Evolutionary conservation across 352 stramenopile species (phyloP).

Genomic region (Plasmopara viticola): DNA sequence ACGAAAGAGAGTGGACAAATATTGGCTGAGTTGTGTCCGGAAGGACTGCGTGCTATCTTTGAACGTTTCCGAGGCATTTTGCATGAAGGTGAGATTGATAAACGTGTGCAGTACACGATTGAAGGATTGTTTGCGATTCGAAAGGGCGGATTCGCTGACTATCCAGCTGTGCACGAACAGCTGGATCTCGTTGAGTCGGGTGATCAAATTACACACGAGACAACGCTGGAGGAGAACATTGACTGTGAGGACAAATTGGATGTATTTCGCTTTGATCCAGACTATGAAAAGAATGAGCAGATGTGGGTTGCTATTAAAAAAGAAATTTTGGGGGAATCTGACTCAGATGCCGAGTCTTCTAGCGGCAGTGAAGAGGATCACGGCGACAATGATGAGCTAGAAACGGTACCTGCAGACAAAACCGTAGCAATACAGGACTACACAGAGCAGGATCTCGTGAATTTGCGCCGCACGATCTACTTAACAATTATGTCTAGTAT

Average conservation of each 20-base stretch:
- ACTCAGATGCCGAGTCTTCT: constrained; percentile 66
- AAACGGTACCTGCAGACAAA: constrained; percentile 16
- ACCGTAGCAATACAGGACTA: constrained; percentile 91
- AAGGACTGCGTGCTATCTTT: constrained; percentile 94
- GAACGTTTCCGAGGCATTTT: constrained; percentile 96
- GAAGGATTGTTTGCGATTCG: constrained; percentile 95
- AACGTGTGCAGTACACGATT: constrained; percentile 98
- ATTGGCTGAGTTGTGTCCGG: constrained; percentile 72
- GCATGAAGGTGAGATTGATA: constrained; percentile 96
- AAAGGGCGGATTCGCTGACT: constrained; percentile 93
- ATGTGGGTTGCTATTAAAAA: constrained; percentile 95
- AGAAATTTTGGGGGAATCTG: constrained; percentile 94
- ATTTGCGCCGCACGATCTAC: constrained; percentile 98
- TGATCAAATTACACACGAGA: constrained; percentile 98
- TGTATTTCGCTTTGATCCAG: constrained; percentile 91
- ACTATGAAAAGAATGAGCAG: constrained; percentile 95
- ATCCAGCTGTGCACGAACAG: constrained; percentile 90
- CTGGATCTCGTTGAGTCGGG: constrained; percentile 97
- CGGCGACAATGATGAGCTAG: constrained; percentile 36
- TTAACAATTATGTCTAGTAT: constrained; percentile 99
- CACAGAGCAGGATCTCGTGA: constrained; percentile 96
- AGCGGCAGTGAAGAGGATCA: constrained; percentile 52
- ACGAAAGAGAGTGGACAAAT: constrained; percentile 94
- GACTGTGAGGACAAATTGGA: constrained; percentile 95
- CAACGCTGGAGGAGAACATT: constrained; percentile 95